These are phyloP conservation scores for Didymella glomerata DNA, from an alignment of 2,329 filamentous ascomycete genomes.

Conservation along the genomic window DNA sequence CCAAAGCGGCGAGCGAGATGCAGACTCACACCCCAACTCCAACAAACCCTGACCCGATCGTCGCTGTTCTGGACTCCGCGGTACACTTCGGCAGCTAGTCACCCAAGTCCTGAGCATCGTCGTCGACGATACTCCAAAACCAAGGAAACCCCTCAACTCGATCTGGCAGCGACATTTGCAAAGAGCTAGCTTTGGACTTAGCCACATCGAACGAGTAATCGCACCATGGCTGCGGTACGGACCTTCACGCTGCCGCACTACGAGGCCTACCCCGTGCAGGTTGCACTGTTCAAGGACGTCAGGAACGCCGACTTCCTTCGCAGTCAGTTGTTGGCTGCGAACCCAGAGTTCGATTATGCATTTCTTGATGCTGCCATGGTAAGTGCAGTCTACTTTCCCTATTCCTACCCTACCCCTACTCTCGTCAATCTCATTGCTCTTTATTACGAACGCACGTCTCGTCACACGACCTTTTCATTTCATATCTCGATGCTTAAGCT, in stretches of 20 bases:
- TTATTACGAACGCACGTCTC: constrained; percentile 3
- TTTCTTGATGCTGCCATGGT: constrained; percentile 87
- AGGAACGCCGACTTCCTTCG: constrained; percentile 80
- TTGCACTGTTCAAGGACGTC: constrained; percentile 78
- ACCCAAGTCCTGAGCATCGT: constrained; percentile 1
- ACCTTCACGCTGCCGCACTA: constrained; percentile 78
- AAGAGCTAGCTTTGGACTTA: constrained; percentile 3
- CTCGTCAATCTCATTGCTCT: background rate
- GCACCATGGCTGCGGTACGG: constrained; percentile 60
- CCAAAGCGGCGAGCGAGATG: constrained; percentile 25
- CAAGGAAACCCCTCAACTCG: background rate
- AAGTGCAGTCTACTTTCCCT: constrained; percentile 31
- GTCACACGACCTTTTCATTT: background rate
- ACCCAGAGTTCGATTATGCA: constrained; percentile 88
- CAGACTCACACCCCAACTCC: constrained; percentile 8
- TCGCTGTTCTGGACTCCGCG: background rate
- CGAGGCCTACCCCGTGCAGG: constrained; percentile 73
- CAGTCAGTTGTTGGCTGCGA: constrained; percentile 83
- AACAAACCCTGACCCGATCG: constrained; percentile 6
- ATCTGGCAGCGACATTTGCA: background rate
- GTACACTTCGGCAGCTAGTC: background rate
- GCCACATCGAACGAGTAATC: background rate
- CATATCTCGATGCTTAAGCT: background rate
- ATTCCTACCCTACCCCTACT: background rate
- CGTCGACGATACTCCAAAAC: background rate